Evolutionary conservation across 108 stramenopile species (phyloP), one percentile per base, ranked within the genome.

Genomic region (Bacterosira constricta): DNA sequence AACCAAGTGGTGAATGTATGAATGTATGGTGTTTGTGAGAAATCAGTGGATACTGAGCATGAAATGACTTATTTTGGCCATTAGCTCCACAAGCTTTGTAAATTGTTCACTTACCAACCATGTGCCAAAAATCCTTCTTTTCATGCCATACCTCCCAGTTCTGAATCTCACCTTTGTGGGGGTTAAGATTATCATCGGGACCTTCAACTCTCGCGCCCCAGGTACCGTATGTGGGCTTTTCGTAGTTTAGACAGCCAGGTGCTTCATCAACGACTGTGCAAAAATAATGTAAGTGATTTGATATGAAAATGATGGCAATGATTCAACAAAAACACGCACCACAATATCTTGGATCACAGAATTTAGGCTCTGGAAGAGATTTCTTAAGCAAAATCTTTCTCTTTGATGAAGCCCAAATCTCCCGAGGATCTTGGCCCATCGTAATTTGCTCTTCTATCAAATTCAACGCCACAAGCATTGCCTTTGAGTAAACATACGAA

Each of bases 211-310:
- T 60, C 3, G 75, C 59, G 18, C 75, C 75, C 46, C 67, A 39
- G 11, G 25, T 20, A 41, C 82, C 82, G 44, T 56, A 83, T 12
- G 78, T 79, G 9, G 82, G 82, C 2, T 75, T 50, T 55, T 83
- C 82, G 18, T 55, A 75, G 47, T 83, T 83, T 6, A 79, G 29
- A 25, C 82, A 83, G 26, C 69, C 73, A 29, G 82, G 75, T 20
- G 73, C 73, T 38, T 83, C 82, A 21, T 83, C 77, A n/a, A 79
- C 67, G 6, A 57, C 54, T n/a, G n/a, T n/a, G n/a, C n/a, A n/a
- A 30, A 62, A 71, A 45, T 57, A 71, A 6, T 63, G 20, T 0
- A 21, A n/a, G 2, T 57, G 52, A 66, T 63, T 66, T 27, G 17
- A 31, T 21, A 3, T 3, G 26, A 13, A 65, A n/a, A n/a, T n/a